These are phyloP conservation scores for Royoungia palumana DNA, from an alignment of 768 basidiomycete species.

Conservation along the genomic window DNA sequence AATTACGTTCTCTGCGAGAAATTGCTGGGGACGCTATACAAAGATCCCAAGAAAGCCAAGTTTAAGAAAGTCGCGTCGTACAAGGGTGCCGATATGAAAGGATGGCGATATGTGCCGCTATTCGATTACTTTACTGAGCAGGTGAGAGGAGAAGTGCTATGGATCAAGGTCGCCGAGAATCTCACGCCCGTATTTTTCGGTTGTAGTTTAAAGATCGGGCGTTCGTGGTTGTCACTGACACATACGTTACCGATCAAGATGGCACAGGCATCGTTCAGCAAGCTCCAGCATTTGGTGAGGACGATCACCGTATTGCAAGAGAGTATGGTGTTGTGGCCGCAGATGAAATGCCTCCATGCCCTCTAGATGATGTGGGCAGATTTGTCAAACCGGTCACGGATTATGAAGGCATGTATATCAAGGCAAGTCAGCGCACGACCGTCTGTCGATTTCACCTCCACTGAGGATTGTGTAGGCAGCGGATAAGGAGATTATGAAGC, in stretches of 20 bases:
- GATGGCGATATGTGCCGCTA: conserved; percentile 91
- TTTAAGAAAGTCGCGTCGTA: conserved; percentile 88
- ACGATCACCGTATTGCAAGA: conserved; percentile 93
- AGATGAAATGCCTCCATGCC: conserved; percentile 96
- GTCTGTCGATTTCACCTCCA: neutral
- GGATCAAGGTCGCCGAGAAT: neutral
- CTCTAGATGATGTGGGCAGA: conserved; percentile 83
- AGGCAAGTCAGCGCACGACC: conserved; percentile 46
- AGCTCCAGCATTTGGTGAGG: conserved; percentile 97
- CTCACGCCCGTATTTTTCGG: neutral
- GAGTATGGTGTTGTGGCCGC: conserved; percentile 75
- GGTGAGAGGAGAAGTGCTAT: conserved; percentile 43
- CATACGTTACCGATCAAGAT: conserved; percentile 88
- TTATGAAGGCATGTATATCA: conserved; percentile 84
- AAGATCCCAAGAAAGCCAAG: conserved; percentile 96
- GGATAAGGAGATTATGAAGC: conserved; percentile 91
- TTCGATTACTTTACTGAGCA: conserved; percentile 97
- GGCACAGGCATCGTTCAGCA: conserved; percentile 99
- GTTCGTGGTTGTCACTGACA: conserved; percentile 85
- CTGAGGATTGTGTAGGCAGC: conserved; percentile 57
- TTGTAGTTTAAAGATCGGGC: conserved; percentile 84
- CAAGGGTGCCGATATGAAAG: conserved; percentile 90
- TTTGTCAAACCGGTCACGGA: conserved; percentile 91
- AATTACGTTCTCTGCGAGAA: conserved; percentile 93
- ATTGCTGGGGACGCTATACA: conserved; percentile 85